phyloP scores from a whole-genome alignment of 345 rosid genomes.

The Heritiera fomes region DNA sequence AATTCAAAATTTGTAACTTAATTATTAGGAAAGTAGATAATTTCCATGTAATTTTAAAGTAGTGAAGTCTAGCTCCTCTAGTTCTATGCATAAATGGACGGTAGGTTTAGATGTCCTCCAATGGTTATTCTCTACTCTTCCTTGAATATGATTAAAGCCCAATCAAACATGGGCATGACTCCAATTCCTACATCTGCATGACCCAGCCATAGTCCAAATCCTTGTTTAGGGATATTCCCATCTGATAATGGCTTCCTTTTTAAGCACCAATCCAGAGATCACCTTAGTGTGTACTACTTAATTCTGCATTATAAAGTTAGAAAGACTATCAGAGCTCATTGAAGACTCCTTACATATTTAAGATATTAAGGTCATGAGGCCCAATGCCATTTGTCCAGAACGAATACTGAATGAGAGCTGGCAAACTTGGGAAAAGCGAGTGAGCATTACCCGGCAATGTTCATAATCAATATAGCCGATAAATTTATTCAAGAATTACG shows the following conservation, averaged over 20 bases:
- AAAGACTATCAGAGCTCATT: background rate
- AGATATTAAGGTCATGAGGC: background rate
- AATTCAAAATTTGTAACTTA: background rate
- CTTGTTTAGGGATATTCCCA: background rate
- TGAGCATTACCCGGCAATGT: background rate
- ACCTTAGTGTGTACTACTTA: background rate
- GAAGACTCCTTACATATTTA: background rate
- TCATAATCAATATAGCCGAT: background rate
- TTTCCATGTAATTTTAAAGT: background rate
- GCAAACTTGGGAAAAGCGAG: background rate
- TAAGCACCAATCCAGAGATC: background rate
- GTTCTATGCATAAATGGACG: background rate
- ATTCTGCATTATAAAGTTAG: background rate
- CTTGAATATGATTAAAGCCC: constrained; percentile 10
- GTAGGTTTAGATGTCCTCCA: constrained; percentile 1
- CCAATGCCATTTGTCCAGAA: background rate
- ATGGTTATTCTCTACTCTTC: background rate
- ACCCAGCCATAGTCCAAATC: background rate
- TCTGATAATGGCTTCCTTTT: background rate
- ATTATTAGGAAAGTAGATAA: background rate
- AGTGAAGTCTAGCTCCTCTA: background rate
- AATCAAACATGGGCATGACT: background rate
- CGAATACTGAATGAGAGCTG: background rate
- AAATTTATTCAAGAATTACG: constrained; percentile 16
- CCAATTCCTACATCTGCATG: background rate